Evolutionary conservation across 1,284 basidiomycete genomes (phyloP), one percentile per base, ranked within the genome.

Genomic region (Moesziomyces antarcticus): DNA sequence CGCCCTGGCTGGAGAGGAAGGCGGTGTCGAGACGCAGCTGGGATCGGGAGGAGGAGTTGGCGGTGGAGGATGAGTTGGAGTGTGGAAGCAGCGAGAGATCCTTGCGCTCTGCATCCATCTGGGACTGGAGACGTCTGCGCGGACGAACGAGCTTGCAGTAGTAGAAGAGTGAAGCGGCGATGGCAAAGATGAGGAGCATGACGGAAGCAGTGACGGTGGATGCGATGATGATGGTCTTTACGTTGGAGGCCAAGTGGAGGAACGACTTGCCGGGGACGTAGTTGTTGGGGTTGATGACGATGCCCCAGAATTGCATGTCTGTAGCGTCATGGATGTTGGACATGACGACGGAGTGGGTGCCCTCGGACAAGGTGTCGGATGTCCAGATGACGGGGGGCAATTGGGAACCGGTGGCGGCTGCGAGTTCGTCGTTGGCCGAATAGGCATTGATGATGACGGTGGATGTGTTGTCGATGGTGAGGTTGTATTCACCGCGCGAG

Each of bases 251-350:
- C 21, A 49, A 5, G 21, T 47, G 49, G 30, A 51, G 25, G 54
- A 69, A 73, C 3, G 67, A 65, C 21, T 54, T 66, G 43, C 67
- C 67, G 8, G 61, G 46, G 22, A 18, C 51, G 60, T 68, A 73
- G 47, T 73, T 66, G 60, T 69, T 60, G 6, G 67, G 65, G 51
- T 69, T 69, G 52, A 73, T 64, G 52, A 73, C 66, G 41, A 64
- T 56, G 24, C 60, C 65, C 65, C 67, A 73, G 33, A 73, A 73
- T 35, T 69, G 27, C 56, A 73, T 59, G 52, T 69, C 42, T 24
- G 65, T 33, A 37, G 46, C 10, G 43, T 64, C 52, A 51, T 66
- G 50, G 40, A 66, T 50, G 44, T 72, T 72, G 63, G 41, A 62
- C 51, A 72, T 72, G 43, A 59, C 46, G 48, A 72, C 69, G 9